Conservation (phyloP, 2,329 filamentous ascomycete genomes). For the Beauveria pseudobassiana region DNA sequence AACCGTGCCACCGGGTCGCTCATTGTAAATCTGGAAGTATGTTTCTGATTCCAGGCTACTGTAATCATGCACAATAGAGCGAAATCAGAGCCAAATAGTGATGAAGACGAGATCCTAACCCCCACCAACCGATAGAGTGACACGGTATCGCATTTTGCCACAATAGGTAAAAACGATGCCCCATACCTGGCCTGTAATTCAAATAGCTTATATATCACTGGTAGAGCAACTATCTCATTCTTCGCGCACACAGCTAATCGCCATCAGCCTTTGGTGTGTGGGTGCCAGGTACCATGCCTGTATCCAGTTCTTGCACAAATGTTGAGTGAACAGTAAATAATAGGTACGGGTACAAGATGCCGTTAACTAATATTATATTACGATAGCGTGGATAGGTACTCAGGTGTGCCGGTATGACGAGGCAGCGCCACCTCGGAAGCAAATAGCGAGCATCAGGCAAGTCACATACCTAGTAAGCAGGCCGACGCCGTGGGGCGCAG, state of each 20-base stretch:
- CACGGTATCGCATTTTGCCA: background rate
- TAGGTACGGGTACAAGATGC: background rate
- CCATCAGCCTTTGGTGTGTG: background rate
- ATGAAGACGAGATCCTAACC: background rate
- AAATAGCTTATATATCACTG: background rate
- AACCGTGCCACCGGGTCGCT: background rate
- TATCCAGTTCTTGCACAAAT: background rate
- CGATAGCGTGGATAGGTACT: background rate
- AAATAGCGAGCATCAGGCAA: slow-evolving; percentile 2
- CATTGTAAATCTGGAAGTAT: background rate
- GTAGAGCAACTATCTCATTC: background rate
- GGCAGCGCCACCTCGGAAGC: slow-evolving; percentile 8
- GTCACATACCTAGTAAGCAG: background rate
- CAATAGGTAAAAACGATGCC: background rate
- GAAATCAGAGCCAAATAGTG: too few species aligned
- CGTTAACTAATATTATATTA: background rate
- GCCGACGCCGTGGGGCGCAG: background rate
- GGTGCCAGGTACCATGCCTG: background rate
- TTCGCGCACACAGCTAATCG: background rate
- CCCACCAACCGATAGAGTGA: background rate
- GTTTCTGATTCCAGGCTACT: background rate
- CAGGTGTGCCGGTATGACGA: background rate
- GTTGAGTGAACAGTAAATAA: background rate
- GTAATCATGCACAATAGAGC: too few species aligned
- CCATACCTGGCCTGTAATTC: background rate